These are phyloP conservation scores for Hymenoscyphus albidus DNA, from an alignment of 2,329 filamentous ascomycete species.

Conservation along the genomic window DNA sequence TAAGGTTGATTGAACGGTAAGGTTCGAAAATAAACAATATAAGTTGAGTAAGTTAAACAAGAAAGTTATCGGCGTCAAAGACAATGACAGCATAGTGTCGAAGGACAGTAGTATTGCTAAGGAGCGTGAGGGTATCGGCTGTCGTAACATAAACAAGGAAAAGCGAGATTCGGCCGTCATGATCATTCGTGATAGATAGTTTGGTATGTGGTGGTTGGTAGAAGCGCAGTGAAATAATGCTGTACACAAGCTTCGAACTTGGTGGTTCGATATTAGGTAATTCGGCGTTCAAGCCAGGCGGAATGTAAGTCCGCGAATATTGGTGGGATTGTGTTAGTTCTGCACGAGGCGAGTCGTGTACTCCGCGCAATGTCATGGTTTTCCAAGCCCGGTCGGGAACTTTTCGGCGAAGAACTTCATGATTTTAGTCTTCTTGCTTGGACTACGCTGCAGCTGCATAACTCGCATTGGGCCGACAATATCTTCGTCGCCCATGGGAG, in stretches of 20 bases:
- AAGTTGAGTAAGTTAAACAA: slow-evolving; percentile 2
- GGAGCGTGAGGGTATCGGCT: slow-evolving; percentile 28
- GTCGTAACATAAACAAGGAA: slow-evolving; percentile 2
- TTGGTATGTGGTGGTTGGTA: neutral
- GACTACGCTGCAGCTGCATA: slow-evolving; percentile 31
- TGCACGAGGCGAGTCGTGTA: neutral
- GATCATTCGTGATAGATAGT: slow-evolving; percentile 7
- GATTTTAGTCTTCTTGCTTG: slow-evolving; percentile 34
- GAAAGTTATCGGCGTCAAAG: neutral
- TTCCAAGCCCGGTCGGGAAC: slow-evolving; percentile 32
- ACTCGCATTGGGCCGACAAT: slow-evolving; percentile 83
- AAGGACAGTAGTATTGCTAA: slow-evolving; percentile 19
- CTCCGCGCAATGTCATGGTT: slow-evolving; percentile 16
- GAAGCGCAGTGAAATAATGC: slow-evolving; percentile 8
- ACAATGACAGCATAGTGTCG: neutral
- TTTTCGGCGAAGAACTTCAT: slow-evolving; percentile 35
- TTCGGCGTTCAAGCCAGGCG: slow-evolving; percentile 1
- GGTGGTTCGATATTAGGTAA: slow-evolving; percentile 5
- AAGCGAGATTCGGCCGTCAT: slow-evolving; percentile 7
- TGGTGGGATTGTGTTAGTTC: neutral
- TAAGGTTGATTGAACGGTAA: slow-evolving; percentile 5
- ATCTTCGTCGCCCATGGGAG: slow-evolving; percentile 81
- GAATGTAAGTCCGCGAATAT: slow-evolving; percentile 3
- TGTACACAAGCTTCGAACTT: slow-evolving; percentile 6
- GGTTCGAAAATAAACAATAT: slow-evolving; percentile 12